Conservation (phyloP, 768 basidiomycete genomes). For the Auricularia heimuer region DNA sequence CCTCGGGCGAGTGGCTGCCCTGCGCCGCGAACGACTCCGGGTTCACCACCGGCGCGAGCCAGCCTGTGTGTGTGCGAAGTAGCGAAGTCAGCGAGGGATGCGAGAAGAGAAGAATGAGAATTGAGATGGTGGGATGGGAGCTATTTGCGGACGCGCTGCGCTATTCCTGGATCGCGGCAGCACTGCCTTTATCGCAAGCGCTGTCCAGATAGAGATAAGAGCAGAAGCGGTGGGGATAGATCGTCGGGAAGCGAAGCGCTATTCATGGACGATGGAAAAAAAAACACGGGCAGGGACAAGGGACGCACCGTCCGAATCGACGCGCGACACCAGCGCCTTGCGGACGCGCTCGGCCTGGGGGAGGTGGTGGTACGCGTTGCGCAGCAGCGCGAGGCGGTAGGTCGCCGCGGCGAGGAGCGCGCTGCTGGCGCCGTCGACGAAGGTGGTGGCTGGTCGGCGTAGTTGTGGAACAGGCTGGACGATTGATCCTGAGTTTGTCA, state of each 20-base stretch:
- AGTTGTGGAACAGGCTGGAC: constrained; percentile 53
- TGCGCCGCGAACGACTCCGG: constrained; percentile 42
- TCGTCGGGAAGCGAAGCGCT: neutral
- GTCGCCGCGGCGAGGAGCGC: constrained; percentile 69
- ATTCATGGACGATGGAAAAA: neutral
- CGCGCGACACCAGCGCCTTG: constrained; percentile 22
- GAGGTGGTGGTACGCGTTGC: constrained; percentile 39
- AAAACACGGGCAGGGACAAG: neutral
- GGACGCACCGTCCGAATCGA: neutral
- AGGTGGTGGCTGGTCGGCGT: constrained; percentile 50
- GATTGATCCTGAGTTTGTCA: constrained; percentile 5
- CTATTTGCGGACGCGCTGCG: too few relatives aligned
- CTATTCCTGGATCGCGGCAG: too few relatives aligned
- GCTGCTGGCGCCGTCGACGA: constrained; percentile 64
- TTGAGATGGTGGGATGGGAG: too few relatives aligned
- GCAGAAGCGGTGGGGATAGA: neutral
- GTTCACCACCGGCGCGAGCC: constrained; percentile 67
- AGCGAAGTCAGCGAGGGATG: neutral
- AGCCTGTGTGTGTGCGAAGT: constrained; percentile 32
- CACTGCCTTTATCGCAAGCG: too few relatives aligned
- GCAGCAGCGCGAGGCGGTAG: constrained; percentile 56
- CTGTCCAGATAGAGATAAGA: too few relatives aligned
- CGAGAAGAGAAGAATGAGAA: too few relatives aligned
- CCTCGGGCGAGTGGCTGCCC: constrained; percentile 59
- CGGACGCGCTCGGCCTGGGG: constrained; percentile 50